Base-by-base conservation (phyloP, 176 grass and related monocot genomes). In the Avena insularis region DNA sequence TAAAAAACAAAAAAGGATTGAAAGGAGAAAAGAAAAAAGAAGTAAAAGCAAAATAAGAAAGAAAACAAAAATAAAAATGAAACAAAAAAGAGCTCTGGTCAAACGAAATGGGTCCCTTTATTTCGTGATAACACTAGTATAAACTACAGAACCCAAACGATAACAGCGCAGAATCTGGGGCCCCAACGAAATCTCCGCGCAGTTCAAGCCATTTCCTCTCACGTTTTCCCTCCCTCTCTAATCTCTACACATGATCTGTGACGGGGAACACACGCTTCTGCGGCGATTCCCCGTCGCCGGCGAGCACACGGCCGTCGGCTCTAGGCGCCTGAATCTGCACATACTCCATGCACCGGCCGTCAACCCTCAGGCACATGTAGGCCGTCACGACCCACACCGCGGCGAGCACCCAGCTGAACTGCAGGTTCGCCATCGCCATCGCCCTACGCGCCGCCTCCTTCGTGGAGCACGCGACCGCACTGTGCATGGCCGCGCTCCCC, bases 331-430 rank as follows among this genome's bases (percentile, higher is more conserved):
- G 80, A 71, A 97, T 71, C 89, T 88, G 87, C 68, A 77, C 65
- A 77, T 97, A 97, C 58, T 90, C 92, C 54, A 91, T 51, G 63
- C 78, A 72, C 46, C 64, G 85, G 38, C 40, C 57, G 33, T 84
- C 82, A 82, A 85, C 78, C 80, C 79, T 93, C 36, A 94, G 85
- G 75, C 89, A 95, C 80, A 95, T 46, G 78, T 73, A 97, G 35
- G 85, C 91, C 19, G 86, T 84, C n/a, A 93, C 79, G 63, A 87
- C 47, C 79, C 83, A 92, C 21, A 93, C 87, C 3, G 51, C 89
- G n/a, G 91, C 89, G 11, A 97, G 16, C 35, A 53, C 79, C 95
- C 93, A 97, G 85, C 95, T 97, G 38, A 93, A 93, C 87, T 97
- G 91, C 87, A 95, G 81, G 81, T 97, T 97, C 1, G 93, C 93